Base-by-base conservation (phyloP, 768 basidiomycete species). In the Lentinula sp. region DNA sequence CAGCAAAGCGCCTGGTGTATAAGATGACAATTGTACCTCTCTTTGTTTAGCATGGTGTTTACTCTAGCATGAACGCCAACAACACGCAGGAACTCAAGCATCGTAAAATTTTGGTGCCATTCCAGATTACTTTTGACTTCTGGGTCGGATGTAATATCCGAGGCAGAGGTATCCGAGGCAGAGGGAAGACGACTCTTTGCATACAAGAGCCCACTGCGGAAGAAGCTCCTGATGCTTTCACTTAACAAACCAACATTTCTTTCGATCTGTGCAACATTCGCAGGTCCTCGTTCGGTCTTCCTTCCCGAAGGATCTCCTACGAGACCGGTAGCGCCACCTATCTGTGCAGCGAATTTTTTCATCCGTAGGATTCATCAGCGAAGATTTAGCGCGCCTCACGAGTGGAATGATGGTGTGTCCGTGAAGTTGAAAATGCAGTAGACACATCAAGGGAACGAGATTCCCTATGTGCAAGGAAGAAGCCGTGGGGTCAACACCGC, bases 241-340 rank as follows among this genome's bases (percentile, higher is more conserved):
- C 83, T 81, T 59, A 99, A 84, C 16, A 78, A 76, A 12, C 67
- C 60, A 46, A 89, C 86, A 66, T 98, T 98, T 56, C 74, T 64
- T 42, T 84, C 78, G 3, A 95, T 82, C 55, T 84, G 79, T 9
- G 80, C 72, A 12, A 73, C 71, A 39, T 86, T 79, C 4, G 93
- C 83, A 3, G 85, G 79, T 58, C 86, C 82, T 20, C 97, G 86
- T 73, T 97, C 96, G 0, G 84, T 84, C 4, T 82, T 80, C 39
- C 95, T 82, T 1, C 97, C 96, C 4, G 95, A 96, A 7, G 97
- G 97, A 70, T 99, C 97, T 6, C 97, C 97, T 49, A 99, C 88
- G n/a, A 90, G 85, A 8, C 94, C 97, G 0, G 96, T 98, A 8
- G 94, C 95, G 0, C 94, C 95, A 36, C 97, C 96, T 70, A 98